Evolutionary conservation across 176 grass and related monocot species (phyloP).

Genomic region (Aegilops umbellulata): DNA sequence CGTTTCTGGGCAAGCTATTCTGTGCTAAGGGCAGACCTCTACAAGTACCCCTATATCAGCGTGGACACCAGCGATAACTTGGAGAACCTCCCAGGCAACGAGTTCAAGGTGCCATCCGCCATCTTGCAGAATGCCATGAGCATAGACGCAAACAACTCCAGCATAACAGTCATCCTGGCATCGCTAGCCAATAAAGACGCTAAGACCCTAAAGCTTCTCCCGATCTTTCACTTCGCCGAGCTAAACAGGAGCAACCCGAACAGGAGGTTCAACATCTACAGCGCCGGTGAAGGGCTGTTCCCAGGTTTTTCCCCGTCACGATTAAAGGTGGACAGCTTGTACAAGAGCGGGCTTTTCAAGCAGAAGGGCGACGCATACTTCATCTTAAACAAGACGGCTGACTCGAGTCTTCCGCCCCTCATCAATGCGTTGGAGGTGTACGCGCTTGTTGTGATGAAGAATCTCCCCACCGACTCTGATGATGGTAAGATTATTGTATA

Average conservation of each 20-base stretch:
- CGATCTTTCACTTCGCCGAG: neutral
- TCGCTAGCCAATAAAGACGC: neutral
- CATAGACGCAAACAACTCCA: neutral
- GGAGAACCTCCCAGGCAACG: neutral
- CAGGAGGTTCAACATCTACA: neutral
- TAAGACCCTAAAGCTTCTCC: neutral
- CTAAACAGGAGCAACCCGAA: neutral
- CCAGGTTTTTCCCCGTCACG: neutral
- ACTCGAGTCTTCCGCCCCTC: too few relatives aligned
- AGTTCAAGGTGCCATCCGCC: neutral
- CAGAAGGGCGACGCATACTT: too few relatives aligned
- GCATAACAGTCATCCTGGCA: neutral
- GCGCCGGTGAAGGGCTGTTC: neutral
- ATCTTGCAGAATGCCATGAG: slow-evolving; percentile 2
- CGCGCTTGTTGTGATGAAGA: too few relatives aligned
- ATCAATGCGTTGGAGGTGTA: too few relatives aligned
- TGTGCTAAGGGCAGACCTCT: accelerated
- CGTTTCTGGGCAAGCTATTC: neutral
- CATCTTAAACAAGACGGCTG: too few relatives aligned
- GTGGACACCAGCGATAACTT: neutral
- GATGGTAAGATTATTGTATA: too few relatives aligned
- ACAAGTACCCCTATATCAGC: neutral
- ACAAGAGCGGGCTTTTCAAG: neutral
- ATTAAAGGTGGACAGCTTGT: neutral
- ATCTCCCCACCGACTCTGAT: too few relatives aligned